Conservation (phyloP, 1,139 yeast genomes). For the Candida sojae region DNA sequence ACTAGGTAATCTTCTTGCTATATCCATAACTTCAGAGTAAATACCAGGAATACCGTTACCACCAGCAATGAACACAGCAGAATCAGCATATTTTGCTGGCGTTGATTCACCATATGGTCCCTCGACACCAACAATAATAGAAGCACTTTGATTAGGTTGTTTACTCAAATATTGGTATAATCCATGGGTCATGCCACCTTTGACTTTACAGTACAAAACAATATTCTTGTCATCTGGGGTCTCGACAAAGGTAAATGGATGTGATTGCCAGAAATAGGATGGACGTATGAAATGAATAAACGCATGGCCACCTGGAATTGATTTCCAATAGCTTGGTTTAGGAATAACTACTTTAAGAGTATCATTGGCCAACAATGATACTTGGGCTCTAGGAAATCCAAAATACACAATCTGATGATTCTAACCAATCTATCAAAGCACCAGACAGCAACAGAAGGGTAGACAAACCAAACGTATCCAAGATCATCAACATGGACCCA, state of each 20-base stretch:
- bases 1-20: conserved; percentile 27
- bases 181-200: conserved; percentile 40
- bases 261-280: conserved; percentile 45
- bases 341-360: conserved; percentile 44
- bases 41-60: conserved; percentile 50
- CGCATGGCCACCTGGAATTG: conserved; percentile 54
- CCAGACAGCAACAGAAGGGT: conserved; percentile 47
- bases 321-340: conserved; percentile 41
- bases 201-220: conserved; percentile 32
- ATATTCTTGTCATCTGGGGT: conserved; percentile 23
- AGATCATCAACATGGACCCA: conserved; percentile 43
- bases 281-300: conserved; percentile 46
- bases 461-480: conserved; percentile 42
- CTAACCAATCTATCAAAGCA: conserved; percentile 41
- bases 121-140: conserved; percentile 37
- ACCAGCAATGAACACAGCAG: conserved; percentile 42
- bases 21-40: conserved; percentile 35
- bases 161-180: conserved; percentile 30
- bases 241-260: conserved; percentile 41
- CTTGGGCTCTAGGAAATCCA: conserved; percentile 41
- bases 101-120: conserved; percentile 44
- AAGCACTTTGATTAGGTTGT: conserved; percentile 26
- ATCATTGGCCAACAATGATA: conserved; percentile 36
- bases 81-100: conserved; percentile 29
- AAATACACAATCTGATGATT: conserved; percentile 32